Evolutionary conservation across 164 flowering plant species (phyloP).

Genomic region (Cinnamomum chago): DNA sequence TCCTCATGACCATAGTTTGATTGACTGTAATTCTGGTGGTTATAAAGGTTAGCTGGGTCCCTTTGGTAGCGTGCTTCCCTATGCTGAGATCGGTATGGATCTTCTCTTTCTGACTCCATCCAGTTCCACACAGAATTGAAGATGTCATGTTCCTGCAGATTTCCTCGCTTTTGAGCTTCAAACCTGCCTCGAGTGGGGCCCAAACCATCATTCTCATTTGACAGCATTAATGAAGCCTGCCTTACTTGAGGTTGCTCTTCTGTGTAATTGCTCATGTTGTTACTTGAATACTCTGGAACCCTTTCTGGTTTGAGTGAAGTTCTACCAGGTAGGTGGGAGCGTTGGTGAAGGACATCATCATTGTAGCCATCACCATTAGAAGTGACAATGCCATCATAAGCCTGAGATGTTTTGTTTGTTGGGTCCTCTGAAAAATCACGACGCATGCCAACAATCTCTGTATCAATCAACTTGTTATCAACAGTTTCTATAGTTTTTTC

Average conservation of each 20-base stretch:
- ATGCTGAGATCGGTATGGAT: conserved; percentile 16
- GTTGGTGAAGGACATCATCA: conserved; percentile 30
- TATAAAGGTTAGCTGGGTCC: conserved; percentile 18
- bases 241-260: conserved; percentile 22
- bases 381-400: conserved; percentile 60
- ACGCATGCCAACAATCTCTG: conserved; percentile 17
- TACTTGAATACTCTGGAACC: conserved; percentile 8
- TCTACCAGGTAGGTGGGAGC: conserved; percentile 14
- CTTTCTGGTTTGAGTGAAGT: conserved; percentile 12
- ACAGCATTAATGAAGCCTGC: conserved; percentile 16
- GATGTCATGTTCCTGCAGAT: conserved; percentile 3
- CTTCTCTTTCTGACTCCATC: conserved; percentile 26
- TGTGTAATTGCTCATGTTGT: conserved; percentile 8
- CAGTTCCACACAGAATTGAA: conserved; percentile 16
- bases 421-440: conserved; percentile 28
- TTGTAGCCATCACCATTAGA: conserved; percentile 48
- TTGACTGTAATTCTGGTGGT: conserved; percentile 25
- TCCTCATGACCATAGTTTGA: conserved; percentile 27
- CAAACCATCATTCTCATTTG: conserved; percentile 13
- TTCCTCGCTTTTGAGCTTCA: conserved; percentile 4
- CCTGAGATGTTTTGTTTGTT: conserved; percentile 31
- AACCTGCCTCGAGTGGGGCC: conserved; percentile 10
- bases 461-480: conserved; percentile 4
- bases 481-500: conserved; percentile 22
- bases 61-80: conserved; percentile 21